Base-by-base conservation (phyloP, 352 stramenopile genomes). In the Phytophthora sansomeana region DNA sequence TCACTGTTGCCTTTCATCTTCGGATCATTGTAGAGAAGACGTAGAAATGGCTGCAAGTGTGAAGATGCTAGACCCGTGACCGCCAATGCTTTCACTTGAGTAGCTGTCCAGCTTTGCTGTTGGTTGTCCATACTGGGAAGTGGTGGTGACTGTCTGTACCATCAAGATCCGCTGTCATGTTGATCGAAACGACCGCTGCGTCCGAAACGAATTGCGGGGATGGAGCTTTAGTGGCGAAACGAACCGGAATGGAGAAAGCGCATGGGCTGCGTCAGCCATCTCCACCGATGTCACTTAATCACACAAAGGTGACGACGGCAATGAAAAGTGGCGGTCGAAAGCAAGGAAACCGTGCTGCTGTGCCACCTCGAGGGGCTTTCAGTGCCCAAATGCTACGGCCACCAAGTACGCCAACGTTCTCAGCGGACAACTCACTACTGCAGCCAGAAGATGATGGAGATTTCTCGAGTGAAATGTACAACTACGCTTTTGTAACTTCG, bases 11-110 rank as follows among this genome's bases (percentile, higher is more conserved):
- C 55, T 39, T n/a, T 48, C 17, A 48, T 17, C 38, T 58, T 53
- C 19, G 65, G 43, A 44, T 77, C 58, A 38, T 78, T 57, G 50
- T 87, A 85, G 0, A 87, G 16, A n/a, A 92, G 36, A 14, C 81
- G 80, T 0, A 76, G 26, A 48, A 90, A 89, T 7, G 79, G 81
- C 2, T 77, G 52, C 4, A 69, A 29, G 41, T 90, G 83, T 32
- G 62, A 75, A 3, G 71, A 72, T n/a, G 72, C 72, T 11, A 92
- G 66, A 13, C 79, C 81, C 0, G 77, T 72, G 28, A 75, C 69
- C 13, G 71, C 77, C 33, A 76, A 44, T 17, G 67, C 63, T 13
- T 44, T 26, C 16, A 85, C 49, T 58, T 81, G 72, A 13, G 62
- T 79, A 5, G 74, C 64, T 48, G 67, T 75, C 72, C 58, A 77